phyloP scores from a whole-genome alignment of 2,329 filamentous ascomycete genomes.

The Paraphaeosphaeria minitans region DNA sequence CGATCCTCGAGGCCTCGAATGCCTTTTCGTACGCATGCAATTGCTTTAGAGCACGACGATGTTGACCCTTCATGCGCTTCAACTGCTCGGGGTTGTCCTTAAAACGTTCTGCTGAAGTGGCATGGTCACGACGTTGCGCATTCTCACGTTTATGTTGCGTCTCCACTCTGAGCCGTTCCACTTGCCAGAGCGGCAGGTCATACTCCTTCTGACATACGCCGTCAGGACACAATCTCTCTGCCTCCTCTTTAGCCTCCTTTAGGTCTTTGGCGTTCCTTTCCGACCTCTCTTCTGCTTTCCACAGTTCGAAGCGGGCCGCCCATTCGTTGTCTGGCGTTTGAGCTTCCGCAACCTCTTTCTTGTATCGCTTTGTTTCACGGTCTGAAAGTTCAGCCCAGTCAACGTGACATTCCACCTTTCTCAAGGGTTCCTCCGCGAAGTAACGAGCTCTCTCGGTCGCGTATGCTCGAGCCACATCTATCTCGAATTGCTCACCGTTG shows the following conservation, averaged over 20 bases:
- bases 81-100: background rate
- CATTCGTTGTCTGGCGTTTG: constrained; percentile 6
- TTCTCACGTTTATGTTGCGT: constrained; percentile 1
- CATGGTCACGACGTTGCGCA: background rate
- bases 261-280: background rate
- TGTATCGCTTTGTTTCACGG: background rate
- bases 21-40: background rate
- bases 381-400: background rate
- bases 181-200: constrained; percentile 11
- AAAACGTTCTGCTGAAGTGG: background rate
- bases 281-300: background rate
- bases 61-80: background rate
- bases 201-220: constrained; percentile 6
- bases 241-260: constrained; percentile 3
- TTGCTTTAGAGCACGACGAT: background rate
- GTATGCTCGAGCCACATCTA: constrained; percentile 14
- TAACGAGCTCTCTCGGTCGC: constrained; percentile 17
- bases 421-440: constrained; percentile 4
- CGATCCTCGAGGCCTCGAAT: background rate
- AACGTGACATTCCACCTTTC: constrained; percentile 5
- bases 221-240: constrained; percentile 8
- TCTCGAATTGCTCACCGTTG: constrained; percentile 20
- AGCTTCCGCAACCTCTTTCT: background rate
- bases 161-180: constrained; percentile 6
- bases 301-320: constrained; percentile 1